A percentile compares a stretch with the other conserved stretches of the same genome.
phyloP scores from a whole-genome alignment of 2,329 filamentous ascomycete species.

The Claviceps sp. region DNA sequence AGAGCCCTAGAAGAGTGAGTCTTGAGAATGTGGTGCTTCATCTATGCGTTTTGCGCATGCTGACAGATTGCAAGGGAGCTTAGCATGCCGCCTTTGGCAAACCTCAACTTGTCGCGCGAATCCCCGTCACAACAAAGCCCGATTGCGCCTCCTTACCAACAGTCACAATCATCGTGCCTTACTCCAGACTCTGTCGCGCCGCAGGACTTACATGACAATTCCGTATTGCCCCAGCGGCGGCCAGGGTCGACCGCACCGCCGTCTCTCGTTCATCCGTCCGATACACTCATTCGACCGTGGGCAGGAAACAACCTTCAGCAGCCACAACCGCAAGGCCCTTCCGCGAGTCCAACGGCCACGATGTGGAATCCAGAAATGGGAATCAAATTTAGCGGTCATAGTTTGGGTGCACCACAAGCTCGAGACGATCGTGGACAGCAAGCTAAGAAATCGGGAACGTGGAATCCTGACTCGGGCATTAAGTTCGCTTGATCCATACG shows the following conservation, averaged over 20 bases:
- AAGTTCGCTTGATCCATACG: slow-evolving; percentile 31
- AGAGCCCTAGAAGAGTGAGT: slow-evolving; percentile 61
- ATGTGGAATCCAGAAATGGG: slow-evolving; percentile 68
- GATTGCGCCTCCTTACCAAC: slow-evolving; percentile 5
- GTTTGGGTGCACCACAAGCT: slow-evolving; percentile 9
- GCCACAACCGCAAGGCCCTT: slow-evolving; percentile 33
- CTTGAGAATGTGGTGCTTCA: slow-evolving; percentile 4
- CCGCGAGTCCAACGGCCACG: slow-evolving; percentile 17
- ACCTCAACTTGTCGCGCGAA: slow-evolving; percentile 25
- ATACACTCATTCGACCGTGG: slow-evolving; percentile 47
- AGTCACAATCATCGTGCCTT: slow-evolving; percentile 9
- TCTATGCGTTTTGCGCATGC: background rate
- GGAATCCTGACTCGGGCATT: slow-evolving; percentile 47
- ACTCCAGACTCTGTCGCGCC: slow-evolving; percentile 2
- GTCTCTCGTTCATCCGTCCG: slow-evolving; percentile 19
- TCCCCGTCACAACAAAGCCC: slow-evolving; percentile 4
- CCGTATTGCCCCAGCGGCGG: slow-evolving; percentile 6
- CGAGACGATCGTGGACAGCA: slow-evolving; percentile 12
- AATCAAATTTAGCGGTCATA: slow-evolving; percentile 55
- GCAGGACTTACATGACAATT: background rate
- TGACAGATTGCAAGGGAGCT: slow-evolving; percentile 27
- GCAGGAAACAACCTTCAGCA: slow-evolving; percentile 43
- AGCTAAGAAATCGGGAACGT: slow-evolving; percentile 27
- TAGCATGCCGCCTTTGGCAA: slow-evolving; percentile 36
- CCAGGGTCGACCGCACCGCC: slow-evolving; percentile 13